Percentiles rank a stretch among this genome's conserved stretches.
phyloP scores from a whole-genome alignment of 345 rosid genomes.

The Salix brachista region DNA sequence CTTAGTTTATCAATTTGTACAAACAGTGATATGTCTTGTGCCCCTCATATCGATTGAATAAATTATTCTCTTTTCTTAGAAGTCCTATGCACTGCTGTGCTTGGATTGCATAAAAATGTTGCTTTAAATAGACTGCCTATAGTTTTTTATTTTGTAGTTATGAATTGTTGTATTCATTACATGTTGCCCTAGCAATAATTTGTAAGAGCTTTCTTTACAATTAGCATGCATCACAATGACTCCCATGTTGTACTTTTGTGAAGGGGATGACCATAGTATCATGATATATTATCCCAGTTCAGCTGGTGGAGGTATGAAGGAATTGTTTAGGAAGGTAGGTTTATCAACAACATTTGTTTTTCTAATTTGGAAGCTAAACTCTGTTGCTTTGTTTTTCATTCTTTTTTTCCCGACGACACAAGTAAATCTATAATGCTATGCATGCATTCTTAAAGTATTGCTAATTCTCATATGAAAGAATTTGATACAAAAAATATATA shows the following conservation, averaged over 20 bases:
- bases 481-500: not conserved
- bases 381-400: not conserved
- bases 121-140: not conserved
- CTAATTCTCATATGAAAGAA: not conserved
- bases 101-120: not conserved
- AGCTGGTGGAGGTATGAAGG: constrained; percentile 99
- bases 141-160: not conserved
- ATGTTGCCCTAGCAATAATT: not conserved
- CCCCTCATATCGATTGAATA: not conserved
- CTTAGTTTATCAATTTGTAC: not conserved
- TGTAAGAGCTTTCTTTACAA: constrained; percentile 5
- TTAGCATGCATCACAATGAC: constrained; percentile 5
- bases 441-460: not conserved
- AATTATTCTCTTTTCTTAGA: not conserved
- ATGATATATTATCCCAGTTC: constrained; percentile 99
- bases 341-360: not conserved
- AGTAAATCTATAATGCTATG: not conserved
- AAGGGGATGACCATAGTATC: constrained; percentile 96
- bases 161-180: not conserved
- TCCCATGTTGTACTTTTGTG: constrained; percentile 25
- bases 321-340: constrained; percentile 90
- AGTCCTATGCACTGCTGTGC: not conserved
- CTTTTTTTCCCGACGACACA: not conserved
- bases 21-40: not conserved
- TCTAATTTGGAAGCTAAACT: not conserved